These are phyloP conservation scores for Ustilago trichophora DNA, from an alignment of 1,284 basidiomycete species.

Conservation along the genomic window DNA sequence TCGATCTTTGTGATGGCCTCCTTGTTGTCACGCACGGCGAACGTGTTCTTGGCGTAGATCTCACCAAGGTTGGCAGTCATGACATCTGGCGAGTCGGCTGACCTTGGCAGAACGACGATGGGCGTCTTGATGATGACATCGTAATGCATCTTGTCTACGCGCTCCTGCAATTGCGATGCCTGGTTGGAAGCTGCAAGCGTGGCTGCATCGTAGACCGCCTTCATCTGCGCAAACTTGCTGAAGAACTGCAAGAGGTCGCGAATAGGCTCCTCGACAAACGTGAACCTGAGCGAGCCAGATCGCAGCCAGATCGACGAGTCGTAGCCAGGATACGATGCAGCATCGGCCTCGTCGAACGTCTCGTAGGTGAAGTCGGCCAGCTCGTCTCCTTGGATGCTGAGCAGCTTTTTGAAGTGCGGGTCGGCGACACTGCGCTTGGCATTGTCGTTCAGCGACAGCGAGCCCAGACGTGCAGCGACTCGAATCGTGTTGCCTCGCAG, in stretches of 20 bases:
- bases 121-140: constrained; percentile 89
- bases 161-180: constrained; percentile 75
- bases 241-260: constrained; percentile 86
- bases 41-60: constrained; percentile 83
- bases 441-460: constrained; percentile 85
- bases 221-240: constrained; percentile 80
- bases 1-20: constrained; percentile 69
- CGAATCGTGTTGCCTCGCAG: constrained; percentile 80
- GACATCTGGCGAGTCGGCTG: constrained; percentile 76
- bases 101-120: constrained; percentile 86
- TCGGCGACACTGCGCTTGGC: constrained; percentile 70
- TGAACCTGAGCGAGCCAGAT: constrained; percentile 87
- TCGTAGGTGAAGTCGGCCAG: constrained; percentile 95
- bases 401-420: constrained; percentile 80
- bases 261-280: constrained; percentile 86
- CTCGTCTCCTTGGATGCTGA: constrained; percentile 94
- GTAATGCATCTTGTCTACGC: constrained; percentile 81
- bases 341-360: constrained; percentile 77
- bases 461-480: constrained; percentile 85
- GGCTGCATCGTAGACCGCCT: constrained; percentile 91
- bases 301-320: constrained; percentile 86
- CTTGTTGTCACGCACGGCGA: constrained; percentile 68
- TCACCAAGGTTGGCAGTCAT: constrained; percentile 88
- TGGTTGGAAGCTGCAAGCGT: constrained; percentile 89
- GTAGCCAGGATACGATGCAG: constrained; percentile 77